Conservation (phyloP, 1,139 yeast genomes). For the Yarrowia galli region DNA sequence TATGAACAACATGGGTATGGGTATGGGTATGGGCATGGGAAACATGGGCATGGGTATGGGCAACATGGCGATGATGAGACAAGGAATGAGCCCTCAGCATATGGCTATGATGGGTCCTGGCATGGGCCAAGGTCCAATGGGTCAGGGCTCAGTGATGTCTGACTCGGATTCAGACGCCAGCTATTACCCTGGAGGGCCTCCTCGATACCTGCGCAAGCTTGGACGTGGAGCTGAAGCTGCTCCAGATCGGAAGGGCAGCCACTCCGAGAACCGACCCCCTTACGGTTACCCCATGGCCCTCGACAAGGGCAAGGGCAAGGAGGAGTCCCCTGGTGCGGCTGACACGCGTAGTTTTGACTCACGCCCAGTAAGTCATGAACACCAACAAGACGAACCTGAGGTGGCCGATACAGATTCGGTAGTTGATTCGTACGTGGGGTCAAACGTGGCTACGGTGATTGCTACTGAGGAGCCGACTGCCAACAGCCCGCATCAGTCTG, state of each 20-base stretch:
- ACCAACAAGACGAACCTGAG: not conserved
- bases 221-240: constrained; percentile 17
- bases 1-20: constrained; percentile 9
- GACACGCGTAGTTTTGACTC: constrained; percentile 30
- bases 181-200: constrained; percentile 30
- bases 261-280: constrained; percentile 18
- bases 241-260: constrained; percentile 5
- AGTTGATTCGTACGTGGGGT: constrained; percentile 8
- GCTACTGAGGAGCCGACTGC: not conserved
- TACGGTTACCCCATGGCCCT: constrained; percentile 24
- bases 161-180: constrained; percentile 24
- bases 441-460: constrained; percentile 22
- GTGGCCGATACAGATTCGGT: not conserved
- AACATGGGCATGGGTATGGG: constrained; percentile 19
- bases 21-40: constrained; percentile 15
- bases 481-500: constrained; percentile 19
- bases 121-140: not conserved
- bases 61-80: constrained; percentile 31
- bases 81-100: constrained; percentile 22
- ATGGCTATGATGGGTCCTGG: constrained; percentile 20
- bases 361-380: constrained; percentile 23
- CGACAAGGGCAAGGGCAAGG: constrained; percentile 24
- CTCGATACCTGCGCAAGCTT: constrained; percentile 14
- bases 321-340: not conserved
- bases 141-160: constrained; percentile 10